Evolutionary conservation across 768 basidiomycete species (phyloP).

Genomic region (Lentinula boryana): DNA sequence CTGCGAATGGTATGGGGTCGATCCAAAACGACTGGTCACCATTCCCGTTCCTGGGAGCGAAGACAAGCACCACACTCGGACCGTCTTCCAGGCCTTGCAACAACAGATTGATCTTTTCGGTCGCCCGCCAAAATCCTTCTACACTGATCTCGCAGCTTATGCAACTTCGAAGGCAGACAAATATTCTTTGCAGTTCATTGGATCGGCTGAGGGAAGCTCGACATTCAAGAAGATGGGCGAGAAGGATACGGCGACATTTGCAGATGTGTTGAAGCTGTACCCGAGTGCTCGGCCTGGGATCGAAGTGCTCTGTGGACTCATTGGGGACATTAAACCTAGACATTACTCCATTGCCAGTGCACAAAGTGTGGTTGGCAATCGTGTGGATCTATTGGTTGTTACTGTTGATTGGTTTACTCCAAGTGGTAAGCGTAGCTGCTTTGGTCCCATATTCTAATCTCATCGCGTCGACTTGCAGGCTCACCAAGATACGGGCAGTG

Average conservation of each 20-base stretch:
- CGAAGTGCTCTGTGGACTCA: slow-evolving; percentile 78
- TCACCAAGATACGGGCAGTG: slow-evolving; percentile 85
- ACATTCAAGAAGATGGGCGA: slow-evolving; percentile 96
- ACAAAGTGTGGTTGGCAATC: slow-evolving; percentile 91
- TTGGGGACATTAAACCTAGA: slow-evolving; percentile 94
- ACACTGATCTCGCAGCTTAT: slow-evolving; percentile 75
- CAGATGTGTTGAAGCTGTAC: slow-evolving; percentile 76
- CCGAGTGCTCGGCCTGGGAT: slow-evolving; percentile 76
- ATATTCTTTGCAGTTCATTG: slow-evolving; percentile 85
- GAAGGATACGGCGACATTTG: slow-evolving; percentile 92
- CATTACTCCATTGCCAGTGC: slow-evolving; percentile 98
- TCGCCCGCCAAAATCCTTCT: slow-evolving; percentile 93
- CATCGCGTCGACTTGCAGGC: slow-evolving; percentile 36
- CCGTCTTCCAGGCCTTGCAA: slow-evolving; percentile 91
- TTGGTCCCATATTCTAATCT: neutral
- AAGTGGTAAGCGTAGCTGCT: slow-evolving; percentile 49
- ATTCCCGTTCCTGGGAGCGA: slow-evolving; percentile 68
- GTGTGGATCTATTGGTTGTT: slow-evolving; percentile 92
- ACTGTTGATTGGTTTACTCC: slow-evolving; percentile 93
- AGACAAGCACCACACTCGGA: slow-evolving; percentile 79
- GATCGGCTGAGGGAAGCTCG: slow-evolving; percentile 82
- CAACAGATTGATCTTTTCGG: slow-evolving; percentile 97
- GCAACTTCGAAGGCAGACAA: slow-evolving; percentile 68
- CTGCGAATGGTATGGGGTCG: slow-evolving; percentile 87
- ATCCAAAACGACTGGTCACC: slow-evolving; percentile 73